phyloP scores from a whole-genome alignment of 495 filamentous ascomycete species.

The Daldinia decipiens region DNA sequence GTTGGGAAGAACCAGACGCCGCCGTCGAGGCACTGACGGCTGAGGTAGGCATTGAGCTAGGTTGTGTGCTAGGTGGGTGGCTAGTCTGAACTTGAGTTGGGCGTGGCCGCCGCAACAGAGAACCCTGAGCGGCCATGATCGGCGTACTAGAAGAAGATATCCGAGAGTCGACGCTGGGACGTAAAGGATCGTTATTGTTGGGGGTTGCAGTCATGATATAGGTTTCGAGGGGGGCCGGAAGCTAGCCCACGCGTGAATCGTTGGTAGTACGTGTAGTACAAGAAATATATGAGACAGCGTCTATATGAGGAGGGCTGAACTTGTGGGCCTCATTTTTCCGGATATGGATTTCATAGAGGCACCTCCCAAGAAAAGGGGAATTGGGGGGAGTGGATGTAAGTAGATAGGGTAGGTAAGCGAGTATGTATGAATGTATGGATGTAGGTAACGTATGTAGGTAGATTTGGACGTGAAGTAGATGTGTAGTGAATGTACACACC shows the following conservation, averaged over 20 bases:
- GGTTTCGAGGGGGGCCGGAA: constrained; percentile 41
- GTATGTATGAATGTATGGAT: constrained; percentile 25
- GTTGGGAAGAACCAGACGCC: constrained; percentile 55
- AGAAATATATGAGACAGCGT: constrained; percentile 44
- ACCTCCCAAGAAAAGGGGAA: constrained; percentile 43
- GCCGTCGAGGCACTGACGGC: constrained; percentile 57
- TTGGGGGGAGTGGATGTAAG: constrained; percentile 39
- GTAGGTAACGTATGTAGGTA: constrained; percentile 10
- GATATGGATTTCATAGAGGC: constrained; percentile 46
- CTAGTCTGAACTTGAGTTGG: constrained; percentile 55
- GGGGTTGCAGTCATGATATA: constrained; percentile 53
- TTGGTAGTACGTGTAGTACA: constrained; percentile 41
- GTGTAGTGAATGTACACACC: constrained; percentile 42
- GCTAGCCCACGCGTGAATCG: constrained; percentile 41
- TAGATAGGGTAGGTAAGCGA: constrained; percentile 15
- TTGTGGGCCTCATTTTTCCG: constrained; percentile 50
- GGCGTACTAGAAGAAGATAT: constrained; percentile 44
- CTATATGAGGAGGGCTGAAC: constrained; percentile 48
- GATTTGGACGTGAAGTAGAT: constrained; percentile 17
- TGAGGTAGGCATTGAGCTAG: constrained; percentile 50
- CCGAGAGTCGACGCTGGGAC: constrained; percentile 42
- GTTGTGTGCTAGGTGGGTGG: constrained; percentile 48
- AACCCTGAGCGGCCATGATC: constrained; percentile 43
- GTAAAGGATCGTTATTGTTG: constrained; percentile 43
- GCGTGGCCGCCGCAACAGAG: constrained; percentile 49